phyloP scores from a whole-genome alignment of 768 basidiomycete species.

The Lentinula sp. region DNA sequence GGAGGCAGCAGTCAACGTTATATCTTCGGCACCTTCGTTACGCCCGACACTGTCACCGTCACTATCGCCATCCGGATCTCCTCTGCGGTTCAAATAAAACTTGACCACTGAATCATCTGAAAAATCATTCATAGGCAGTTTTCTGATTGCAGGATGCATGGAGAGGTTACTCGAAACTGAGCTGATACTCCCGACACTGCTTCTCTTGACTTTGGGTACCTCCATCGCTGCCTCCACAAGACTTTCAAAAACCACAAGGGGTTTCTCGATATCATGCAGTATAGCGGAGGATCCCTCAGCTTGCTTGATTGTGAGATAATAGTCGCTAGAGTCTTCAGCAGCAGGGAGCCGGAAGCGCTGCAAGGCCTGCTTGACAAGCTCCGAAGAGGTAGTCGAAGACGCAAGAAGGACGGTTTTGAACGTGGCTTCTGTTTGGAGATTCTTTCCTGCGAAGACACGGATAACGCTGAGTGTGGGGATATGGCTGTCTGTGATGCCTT shows the following conservation, averaged over 20 bases:
- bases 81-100: conserved; percentile 81
- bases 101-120: conserved; percentile 96
- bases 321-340: conserved; percentile 55
- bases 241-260: conserved; percentile 84
- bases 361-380: conserved; percentile 87
- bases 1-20: conserved; percentile 33
- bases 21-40: conserved; percentile 35
- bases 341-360: conserved; percentile 85
- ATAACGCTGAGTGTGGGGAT: conserved; percentile 90
- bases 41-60: conserved; percentile 35
- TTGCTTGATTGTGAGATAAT: conserved; percentile 91
- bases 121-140: conserved; percentile 95
- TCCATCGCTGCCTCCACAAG: conserved; percentile 71
- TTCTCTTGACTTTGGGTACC: conserved; percentile 85
- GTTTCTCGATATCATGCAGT: conserved; percentile 66
- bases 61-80: conserved; percentile 22
- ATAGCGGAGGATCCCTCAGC: conserved; percentile 82
- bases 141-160: conserved; percentile 93
- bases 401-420: conserved; percentile 98
- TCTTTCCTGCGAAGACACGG: conserved; percentile 90
- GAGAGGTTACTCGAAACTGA: conserved; percentile 90
- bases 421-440: conserved; percentile 89
- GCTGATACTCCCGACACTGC: conserved; percentile 89
- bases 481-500: conserved; percentile 53
- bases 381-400: conserved; percentile 72